Base-by-base conservation (phyloP, 176 grass and related monocot species). In the Saccharum spontaneum region DNA sequence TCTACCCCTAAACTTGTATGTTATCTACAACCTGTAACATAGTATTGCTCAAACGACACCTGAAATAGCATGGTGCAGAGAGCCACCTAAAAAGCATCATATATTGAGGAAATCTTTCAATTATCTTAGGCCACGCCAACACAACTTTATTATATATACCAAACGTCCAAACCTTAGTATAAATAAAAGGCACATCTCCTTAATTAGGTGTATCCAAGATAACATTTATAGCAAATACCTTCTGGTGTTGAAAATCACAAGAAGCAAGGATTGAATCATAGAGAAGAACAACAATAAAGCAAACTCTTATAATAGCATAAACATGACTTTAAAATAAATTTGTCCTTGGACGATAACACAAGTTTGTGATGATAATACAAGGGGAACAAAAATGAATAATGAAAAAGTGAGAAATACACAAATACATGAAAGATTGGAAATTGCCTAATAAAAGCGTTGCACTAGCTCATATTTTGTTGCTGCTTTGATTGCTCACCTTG, bases 401-500 rank as follows among this genome's bases (percentile, higher is more conserved):
- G 1, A 54, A 38, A 4, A 2, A 48, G 5, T 61, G 52, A 66
- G 37, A 71, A 37, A 13, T 69, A 76, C 22, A 85, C 11, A 70
- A 31, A 76, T 43, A 91, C 71, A 91, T 37, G 11, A 41, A 81
- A 26, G 17, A 64, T 67, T 15, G 31, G 31, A 50, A 76, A 43
- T 43, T 33, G 8, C 10, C 23, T 71, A 16, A 38, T 38, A 1
- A 52, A 41, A 4, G 33, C 0, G 37, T 59, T 18, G 12, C 50
- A 23, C n/a, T 12, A 61, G 17, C 3, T 10, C 10, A 72, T 36
- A 45, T 2, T n/a, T 31, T 81, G 86, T 5, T 80, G 87, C 30
- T 83, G 75, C 37, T 48, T 82, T 18, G 85, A 83, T 41, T 88
- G 88, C 84, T 97, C 94, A 73, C 92, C 90, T 84, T 99, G 97